Evolutionary conservation across 768 basidiomycete genomes (phyloP), one percentile per base, ranked within the genome.

Genomic region (Phaeotremella skinneri): DNA sequence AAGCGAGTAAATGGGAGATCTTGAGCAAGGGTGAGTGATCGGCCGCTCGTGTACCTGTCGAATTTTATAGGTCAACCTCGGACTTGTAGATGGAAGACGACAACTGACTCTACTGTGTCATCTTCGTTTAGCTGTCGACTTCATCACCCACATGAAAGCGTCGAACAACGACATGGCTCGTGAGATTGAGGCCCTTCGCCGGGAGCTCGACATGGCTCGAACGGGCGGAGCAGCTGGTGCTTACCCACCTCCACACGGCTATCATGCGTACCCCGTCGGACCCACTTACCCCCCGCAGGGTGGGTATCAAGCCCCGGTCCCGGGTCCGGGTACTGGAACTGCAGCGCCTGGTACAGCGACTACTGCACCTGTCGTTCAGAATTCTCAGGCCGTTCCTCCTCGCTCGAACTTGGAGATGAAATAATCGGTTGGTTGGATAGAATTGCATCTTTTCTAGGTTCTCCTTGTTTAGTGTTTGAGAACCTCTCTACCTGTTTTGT

Each of bases 1-100:
- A 98, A 74, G 88, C 91, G 20, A 92, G 90, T 79, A 99, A 99
- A 79, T 98, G 94, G 96, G 96, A 99, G 80, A 97, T 97, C 61
- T 79, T 99, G 31, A 93, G 87, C 78, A 94, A 96, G 85, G 90
- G 93, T 90, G 65, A 63, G 82, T 75, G 7, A 13, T 21, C 51
- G 39, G 9, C 9, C 54, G 42, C 25, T 17, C 37, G n/a, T n/a
- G n/a, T n/a, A n/a, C n/a, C n/a, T n/a, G n/a, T n/a, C n/a, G n/a
- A n/a, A n/a, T n/a, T n/a, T 52, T 23, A 41, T 34, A 49, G 48
- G 20, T 27, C 48, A 37, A 27, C 42, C 56, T 48, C 42, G 17
- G 32, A 32, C 30, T 62, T 55, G 32, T 43, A 20, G 55, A 2
- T 1, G 25, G 2, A 4, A 4, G 25, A 17, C 23, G 43, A 47